phyloP scores from a whole-genome alignment of 2,329 filamentous ascomycete genomes.

The Penicillium hordei region DNA sequence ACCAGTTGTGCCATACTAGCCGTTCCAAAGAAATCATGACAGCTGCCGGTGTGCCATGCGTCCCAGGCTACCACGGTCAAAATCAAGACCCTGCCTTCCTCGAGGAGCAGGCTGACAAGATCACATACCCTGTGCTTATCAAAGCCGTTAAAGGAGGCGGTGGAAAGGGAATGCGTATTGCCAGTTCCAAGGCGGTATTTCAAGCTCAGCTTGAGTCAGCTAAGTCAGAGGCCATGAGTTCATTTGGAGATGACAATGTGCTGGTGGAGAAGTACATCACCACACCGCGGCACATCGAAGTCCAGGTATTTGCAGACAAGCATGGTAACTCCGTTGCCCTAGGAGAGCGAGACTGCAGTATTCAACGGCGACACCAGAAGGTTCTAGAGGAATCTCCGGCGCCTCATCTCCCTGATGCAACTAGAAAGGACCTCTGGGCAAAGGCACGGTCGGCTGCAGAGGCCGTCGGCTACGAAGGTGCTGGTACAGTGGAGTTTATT shows the following conservation, averaged over 20 bases:
- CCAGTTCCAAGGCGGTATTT: conserved; percentile 58
- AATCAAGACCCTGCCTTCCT: conserved; percentile 69
- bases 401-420: conserved; percentile 59
- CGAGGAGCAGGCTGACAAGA: conserved; percentile 69
- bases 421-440: conserved; percentile 64
- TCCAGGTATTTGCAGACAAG: conserved; percentile 66
- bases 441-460: conserved; percentile 63
- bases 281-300: conserved; percentile 65
- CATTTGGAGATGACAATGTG: conserved; percentile 66
- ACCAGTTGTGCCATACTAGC: conserved; percentile 31
- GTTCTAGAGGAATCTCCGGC: conserved; percentile 67
- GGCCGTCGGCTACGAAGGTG: conserved; percentile 65
- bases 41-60: conserved; percentile 89
- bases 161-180: conserved; percentile 70
- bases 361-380: conserved; percentile 66
- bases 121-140: conserved; percentile 64
- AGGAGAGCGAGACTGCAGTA: conserved; percentile 65
- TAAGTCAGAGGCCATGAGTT: conserved; percentile 63
- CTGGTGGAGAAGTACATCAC: conserved; percentile 68
- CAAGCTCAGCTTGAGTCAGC: conserved; percentile 61
- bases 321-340: conserved; percentile 64
- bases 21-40: conserved; percentile 96
- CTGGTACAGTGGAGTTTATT: conserved; percentile 68
- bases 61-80: conserved; percentile 88
- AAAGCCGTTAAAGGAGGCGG: conserved; percentile 66